These are phyloP conservation scores for Gossypium sturtianum DNA, from an alignment of 345 rosid genomes.

Conservation along the genomic window DNA sequence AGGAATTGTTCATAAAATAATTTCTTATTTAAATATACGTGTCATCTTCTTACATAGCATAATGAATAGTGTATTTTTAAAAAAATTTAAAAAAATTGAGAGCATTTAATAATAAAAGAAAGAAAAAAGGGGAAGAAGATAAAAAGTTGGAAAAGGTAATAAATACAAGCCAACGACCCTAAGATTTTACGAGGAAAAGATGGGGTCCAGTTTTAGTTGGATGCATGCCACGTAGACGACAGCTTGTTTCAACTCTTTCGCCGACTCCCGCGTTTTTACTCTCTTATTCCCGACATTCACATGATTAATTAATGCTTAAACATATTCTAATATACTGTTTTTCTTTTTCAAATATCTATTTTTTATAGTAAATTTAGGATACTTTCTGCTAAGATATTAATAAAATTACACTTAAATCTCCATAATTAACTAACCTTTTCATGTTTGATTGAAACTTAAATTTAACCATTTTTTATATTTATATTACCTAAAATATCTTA, in stretches of 20 bases:
- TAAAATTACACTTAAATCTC: too few species aligned
- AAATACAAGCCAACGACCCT: too few species aligned
- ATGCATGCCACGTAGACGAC: neutral
- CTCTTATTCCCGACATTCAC: constrained; percentile 8
- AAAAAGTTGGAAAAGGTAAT: neutral
- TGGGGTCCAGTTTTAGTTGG: constrained; percentile 7
- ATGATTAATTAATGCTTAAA: neutral
- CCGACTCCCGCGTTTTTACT: neutral
- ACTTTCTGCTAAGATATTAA: too few species aligned
- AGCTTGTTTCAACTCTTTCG: neutral
- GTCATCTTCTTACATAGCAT: too few species aligned
- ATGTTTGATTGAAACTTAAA: too few species aligned
- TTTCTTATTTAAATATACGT: too few species aligned
- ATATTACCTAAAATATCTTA: too few species aligned
- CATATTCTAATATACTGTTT: neutral
- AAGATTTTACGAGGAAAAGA: neutral
- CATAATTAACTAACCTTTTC: too few species aligned
- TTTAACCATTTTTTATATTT: too few species aligned
- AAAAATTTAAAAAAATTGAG: too few species aligned
- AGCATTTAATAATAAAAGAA: neutral
- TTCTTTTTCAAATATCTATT: neutral
- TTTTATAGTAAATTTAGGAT: too few species aligned
- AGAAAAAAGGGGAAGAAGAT: neutral
- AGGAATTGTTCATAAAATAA: fast-evolving
- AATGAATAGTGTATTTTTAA: too few species aligned